Percentiles rank a stretch among this genome's conserved stretches.
Conservation (phyloP, 2,329 filamentous ascomycete genomes). For the Nemania sp. region DNA sequence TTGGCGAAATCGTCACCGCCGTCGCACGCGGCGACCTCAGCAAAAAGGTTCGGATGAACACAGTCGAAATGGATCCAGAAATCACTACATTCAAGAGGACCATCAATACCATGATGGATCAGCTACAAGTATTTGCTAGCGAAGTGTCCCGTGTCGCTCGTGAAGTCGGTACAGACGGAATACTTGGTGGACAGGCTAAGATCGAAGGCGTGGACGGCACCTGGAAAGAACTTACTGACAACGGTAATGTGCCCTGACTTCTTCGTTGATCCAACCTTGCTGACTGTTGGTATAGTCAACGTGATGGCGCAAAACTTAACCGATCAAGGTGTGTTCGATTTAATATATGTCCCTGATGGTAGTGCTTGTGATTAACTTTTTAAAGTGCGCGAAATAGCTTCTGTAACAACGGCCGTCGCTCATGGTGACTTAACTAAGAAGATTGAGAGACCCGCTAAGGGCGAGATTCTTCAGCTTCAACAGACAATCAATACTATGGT, state of each 20-base stretch:
- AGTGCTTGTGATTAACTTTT: conserved; percentile 8
- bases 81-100: conserved; percentile 97
- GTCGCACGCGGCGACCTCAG: conserved; percentile 94
- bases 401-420: conserved; percentile 80
- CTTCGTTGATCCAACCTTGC: conserved; percentile 23
- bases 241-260: conserved; percentile 53
- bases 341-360: not conserved
- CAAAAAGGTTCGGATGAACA: conserved; percentile 95
- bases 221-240: conserved; percentile 95
- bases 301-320: conserved; percentile 84
- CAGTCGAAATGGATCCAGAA: conserved; percentile 95
- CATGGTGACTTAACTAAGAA: conserved; percentile 84
- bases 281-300: conserved; percentile 59
- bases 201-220: conserved; percentile 94
- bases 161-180: conserved; percentile 94
- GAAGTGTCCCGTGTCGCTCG: conserved; percentile 93
- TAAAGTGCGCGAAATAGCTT: conserved; percentile 78
- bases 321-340: conserved; percentile 61
- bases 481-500: conserved; percentile 92
- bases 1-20: conserved; percentile 95
- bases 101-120: conserved; percentile 99
- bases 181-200: conserved; percentile 89
- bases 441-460: conserved; percentile 77
- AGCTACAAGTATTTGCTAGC: conserved; percentile 93
- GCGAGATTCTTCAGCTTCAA: conserved; percentile 81